Percentiles rank a stretch among this genome's conserved stretches.
These are phyloP conservation scores for Tetrastigma voinierianum DNA, from an alignment of 164 flowering plant species.

Conservation along the genomic window DNA sequence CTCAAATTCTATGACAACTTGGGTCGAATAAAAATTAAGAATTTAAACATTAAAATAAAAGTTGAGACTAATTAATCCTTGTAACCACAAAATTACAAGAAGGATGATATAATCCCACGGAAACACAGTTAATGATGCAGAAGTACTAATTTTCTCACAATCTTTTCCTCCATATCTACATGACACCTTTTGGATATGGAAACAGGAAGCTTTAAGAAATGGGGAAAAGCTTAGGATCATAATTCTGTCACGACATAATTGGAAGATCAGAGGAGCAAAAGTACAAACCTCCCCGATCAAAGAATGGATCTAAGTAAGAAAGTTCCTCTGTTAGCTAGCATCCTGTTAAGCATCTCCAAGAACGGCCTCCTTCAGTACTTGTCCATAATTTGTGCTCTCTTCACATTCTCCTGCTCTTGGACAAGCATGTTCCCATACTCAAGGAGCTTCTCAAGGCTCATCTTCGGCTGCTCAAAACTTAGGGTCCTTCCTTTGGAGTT, in stretches of 20 bases:
- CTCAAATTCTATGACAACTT: too few relatives aligned
- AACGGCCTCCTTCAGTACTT: conserved; percentile 59
- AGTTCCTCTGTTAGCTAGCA: conserved; percentile 45
- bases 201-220: too few relatives aligned
- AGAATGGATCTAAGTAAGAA: conserved; percentile 45
- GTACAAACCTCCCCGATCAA: conserved; percentile 26
- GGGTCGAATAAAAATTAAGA: too few relatives aligned
- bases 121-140: not conserved
- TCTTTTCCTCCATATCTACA: conserved; percentile 4
- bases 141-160: not conserved
- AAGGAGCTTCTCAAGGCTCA: conserved; percentile 55
- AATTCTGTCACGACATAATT: not conserved
- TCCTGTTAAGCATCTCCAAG: conserved; percentile 65
- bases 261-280: not conserved
- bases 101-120: too few relatives aligned
- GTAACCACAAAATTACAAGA: too few relatives aligned
- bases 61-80: too few relatives aligned
- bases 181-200: too few relatives aligned
- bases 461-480: conserved; percentile 56
- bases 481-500: conserved; percentile 75
- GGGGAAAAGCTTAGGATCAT: not conserved
- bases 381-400: conserved; percentile 74
- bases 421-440: conserved; percentile 72
- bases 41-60: too few relatives aligned
- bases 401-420: conserved; percentile 65